Conservation (phyloP, 192 early-diverging fungal species). For the Backusella parvicylindrica region DNA sequence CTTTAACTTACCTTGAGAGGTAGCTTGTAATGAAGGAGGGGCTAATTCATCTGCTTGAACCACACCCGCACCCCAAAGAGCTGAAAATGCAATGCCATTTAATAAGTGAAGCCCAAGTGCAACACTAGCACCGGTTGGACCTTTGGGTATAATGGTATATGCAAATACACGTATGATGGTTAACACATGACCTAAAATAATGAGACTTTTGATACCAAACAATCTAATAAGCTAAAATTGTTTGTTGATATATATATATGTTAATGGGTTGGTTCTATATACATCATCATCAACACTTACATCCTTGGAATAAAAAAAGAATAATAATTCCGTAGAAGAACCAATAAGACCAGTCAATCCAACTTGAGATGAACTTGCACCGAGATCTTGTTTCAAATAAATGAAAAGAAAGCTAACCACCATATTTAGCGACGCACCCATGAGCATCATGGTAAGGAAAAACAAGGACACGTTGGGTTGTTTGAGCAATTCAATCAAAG, state of each 20-base stretch:
- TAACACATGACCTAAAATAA: conserved; percentile 42
- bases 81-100: conserved; percentile 45
- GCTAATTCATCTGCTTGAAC: conserved; percentile 42
- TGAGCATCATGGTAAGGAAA: conserved; percentile 43
- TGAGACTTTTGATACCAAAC: conserved; percentile 38
- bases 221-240: conserved; percentile 38
- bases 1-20: conserved; percentile 48
- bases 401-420: conserved; percentile 40
- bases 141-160: conserved; percentile 36
- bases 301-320: conserved; percentile 46
- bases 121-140: conserved; percentile 25
- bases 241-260: not conserved
- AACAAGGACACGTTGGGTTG: conserved; percentile 34
- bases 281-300: conserved; percentile 22
- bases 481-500: conserved; percentile 28
- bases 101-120: conserved; percentile 39
- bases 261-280: too few relatives aligned
- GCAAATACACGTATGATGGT: conserved; percentile 41
- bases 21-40: conserved; percentile 38
- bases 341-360: conserved; percentile 44
- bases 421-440: conserved; percentile 43
- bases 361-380: conserved; percentile 37
- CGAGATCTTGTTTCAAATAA: conserved; percentile 39
- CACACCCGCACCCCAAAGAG: conserved; percentile 42
- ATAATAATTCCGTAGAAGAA: conserved; percentile 35